Evolutionary conservation across 495 filamentous ascomycete species (phyloP), one percentile per base, ranked within the genome.

Genomic region (Sporormia fimetaria): DNA sequence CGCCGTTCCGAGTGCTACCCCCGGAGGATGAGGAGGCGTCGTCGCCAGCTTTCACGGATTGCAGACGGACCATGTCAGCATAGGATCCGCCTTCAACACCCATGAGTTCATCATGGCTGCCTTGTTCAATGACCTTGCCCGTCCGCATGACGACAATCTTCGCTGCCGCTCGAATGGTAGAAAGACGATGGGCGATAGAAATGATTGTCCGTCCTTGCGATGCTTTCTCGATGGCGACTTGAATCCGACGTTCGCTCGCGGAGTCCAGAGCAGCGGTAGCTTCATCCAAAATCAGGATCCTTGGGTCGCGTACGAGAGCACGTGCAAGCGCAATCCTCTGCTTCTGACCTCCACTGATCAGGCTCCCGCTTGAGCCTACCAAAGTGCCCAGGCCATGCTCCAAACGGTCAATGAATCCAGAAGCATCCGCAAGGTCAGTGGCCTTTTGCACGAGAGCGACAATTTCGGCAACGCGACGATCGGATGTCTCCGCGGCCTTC

Each of bases 181-280:
- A 83, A n/a, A 94, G 58, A 3, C 86, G 73, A 57, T 94, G 86
- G 9, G 86, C 86, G 54, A 94, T 88, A 0, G 90, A 83, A 11
- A 92, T 55, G 9, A 90, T 90, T 31, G 73, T 80, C 6, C 78
- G 68, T 3, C 42, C 45, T 24, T 41, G 17, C 12, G 49, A 27
- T 16, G 49, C 53, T 21, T 25, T 44, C 20, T 49, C 45, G 21
- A 49, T 49, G 21, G 49, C 49, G 20, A 42, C 32, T 21, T 62
- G 51, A 47, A 94, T 88, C 10, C 87, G 63, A 2, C 69, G 64
- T 58, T 94, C 87, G 0, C 83, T 90, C 22, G 76, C 73, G 76
- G 87, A 87, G 57, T 93, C 87, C 3, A 94, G 81, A 2, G 87
- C 84, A 3, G 75, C 80, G 0, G 87, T 94, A 0, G 87, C 87